Conservation (phyloP, 345 rosid species). For the Salix udensis region DNA sequence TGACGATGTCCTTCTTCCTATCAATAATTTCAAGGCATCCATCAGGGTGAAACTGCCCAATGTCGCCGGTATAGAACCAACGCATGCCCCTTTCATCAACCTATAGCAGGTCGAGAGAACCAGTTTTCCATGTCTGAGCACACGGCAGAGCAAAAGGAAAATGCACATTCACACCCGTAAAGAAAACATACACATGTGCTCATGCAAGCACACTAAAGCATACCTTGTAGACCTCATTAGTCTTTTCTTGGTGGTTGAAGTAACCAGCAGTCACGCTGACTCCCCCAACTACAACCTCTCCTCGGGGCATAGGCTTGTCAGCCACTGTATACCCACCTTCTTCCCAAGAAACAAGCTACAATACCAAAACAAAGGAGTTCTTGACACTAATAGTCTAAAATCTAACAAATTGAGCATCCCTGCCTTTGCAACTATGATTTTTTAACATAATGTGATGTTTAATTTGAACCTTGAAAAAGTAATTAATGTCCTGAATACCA, state of each 20-base stretch:
- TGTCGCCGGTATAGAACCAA: constrained; percentile 91
- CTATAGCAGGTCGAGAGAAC: constrained; percentile 27
- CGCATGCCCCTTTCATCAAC: constrained; percentile 75
- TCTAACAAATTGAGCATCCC: too few species aligned
- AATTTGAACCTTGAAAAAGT: background rate
- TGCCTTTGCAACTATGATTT: background rate
- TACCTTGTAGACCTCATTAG: constrained; percentile 81
- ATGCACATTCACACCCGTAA: background rate
- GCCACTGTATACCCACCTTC: constrained; percentile 70
- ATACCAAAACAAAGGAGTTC: constrained; percentile 11
- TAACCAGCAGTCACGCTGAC: constrained; percentile 72
- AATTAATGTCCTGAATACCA: background rate
- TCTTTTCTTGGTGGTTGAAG: constrained; percentile 70
- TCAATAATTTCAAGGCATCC: constrained; percentile 94
- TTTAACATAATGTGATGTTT: background rate
- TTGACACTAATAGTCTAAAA: background rate
- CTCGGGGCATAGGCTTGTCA: constrained; percentile 91
- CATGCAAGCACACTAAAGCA: background rate
- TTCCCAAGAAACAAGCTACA: constrained; percentile 88
- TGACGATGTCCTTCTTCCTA: constrained; percentile 89
- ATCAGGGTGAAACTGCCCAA: constrained; percentile 76
- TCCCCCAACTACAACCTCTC: constrained; percentile 86
- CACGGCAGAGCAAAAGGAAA: background rate
- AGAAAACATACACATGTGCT: background rate
- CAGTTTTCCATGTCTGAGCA: background rate